These are phyloP conservation scores for Berberis vulgaris DNA, from an alignment of 164 flowering plant species.

Conservation along the genomic window DNA sequence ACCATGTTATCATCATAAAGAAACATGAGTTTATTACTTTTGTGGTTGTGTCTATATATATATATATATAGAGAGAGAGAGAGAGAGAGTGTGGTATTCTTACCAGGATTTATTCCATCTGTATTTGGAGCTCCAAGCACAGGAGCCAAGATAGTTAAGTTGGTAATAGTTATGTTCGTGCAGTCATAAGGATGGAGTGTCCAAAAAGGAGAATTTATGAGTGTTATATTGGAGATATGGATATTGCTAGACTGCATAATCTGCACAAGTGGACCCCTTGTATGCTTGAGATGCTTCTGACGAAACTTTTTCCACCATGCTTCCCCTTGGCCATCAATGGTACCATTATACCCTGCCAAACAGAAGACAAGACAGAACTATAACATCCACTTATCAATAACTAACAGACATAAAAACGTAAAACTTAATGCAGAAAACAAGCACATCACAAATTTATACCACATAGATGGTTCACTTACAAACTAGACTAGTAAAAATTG, in stretches of 20 bases:
- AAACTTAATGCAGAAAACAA: no score
- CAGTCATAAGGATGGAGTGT: conserved; percentile 96
- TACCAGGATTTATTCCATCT: conserved; percentile 99
- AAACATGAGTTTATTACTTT: no score
- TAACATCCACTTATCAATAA: no score
- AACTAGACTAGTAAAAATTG: no score
- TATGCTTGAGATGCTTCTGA: conserved; percentile 75
- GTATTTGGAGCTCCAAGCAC: conserved; percentile 85
- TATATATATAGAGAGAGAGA: not conserved
- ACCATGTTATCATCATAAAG: no score
- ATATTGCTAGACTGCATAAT: conserved; percentile 94
- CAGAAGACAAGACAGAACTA: not conserved
- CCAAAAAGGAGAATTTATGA: conserved; percentile 93
- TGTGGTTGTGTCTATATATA: no score
- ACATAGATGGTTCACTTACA: no score
- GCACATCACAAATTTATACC: no score
- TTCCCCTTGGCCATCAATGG: conserved; percentile 91
- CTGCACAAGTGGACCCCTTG: conserved; percentile 96
- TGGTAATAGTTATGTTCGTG: conserved; percentile 66
- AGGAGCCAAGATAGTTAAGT: conserved; percentile 85
- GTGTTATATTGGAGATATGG: conserved; percentile 52
- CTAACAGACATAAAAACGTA: no score
- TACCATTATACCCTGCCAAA: conserved; percentile 85
- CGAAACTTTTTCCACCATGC: conserved; percentile 91
- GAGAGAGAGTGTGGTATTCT: conserved; percentile 7